phyloP scores from a whole-genome alignment of 2,329 filamentous ascomycete species.

The Parasarocladium wereldwijsianum region DNA sequence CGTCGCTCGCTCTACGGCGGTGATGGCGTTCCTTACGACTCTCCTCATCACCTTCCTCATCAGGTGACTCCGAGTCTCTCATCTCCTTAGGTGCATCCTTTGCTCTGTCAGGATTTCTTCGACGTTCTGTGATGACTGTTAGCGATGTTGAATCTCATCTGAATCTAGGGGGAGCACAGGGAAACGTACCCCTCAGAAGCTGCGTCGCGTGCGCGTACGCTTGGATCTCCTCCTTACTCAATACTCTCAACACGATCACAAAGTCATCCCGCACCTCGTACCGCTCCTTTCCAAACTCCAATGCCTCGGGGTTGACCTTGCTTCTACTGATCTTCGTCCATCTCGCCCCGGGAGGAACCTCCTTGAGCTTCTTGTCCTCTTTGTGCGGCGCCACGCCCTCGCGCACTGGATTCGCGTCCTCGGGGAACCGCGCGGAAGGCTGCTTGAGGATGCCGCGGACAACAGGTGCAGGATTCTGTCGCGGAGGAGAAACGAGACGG shows the following conservation, averaged over 20 bases:
- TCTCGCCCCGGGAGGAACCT: conserved; percentile 63
- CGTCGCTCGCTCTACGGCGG: conserved; percentile 15
- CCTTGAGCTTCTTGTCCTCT: conserved; percentile 57
- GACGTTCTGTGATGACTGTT: conserved; percentile 13
- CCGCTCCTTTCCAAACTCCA: conserved; percentile 75
- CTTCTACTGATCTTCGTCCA: conserved; percentile 90
- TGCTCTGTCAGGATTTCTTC: conserved; percentile 15
- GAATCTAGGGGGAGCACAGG: conserved; percentile 4
- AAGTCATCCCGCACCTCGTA: conserved; percentile 88
- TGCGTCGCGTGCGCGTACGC: conserved; percentile 70
- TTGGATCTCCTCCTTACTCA: conserved; percentile 82
- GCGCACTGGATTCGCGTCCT: conserved; percentile 67
- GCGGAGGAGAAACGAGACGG: conserved; percentile 61
- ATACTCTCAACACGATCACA: conserved; percentile 79
- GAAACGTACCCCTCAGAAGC: conserved; percentile 57
- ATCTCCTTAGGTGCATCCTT: too few species aligned
- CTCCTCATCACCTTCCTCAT: conserved; percentile 7
- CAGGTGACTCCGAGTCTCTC: too few species aligned
- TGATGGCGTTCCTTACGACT: conserved; percentile 9
- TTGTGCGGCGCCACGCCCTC: conserved; percentile 93
- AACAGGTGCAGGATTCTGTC: conserved; percentile 50
- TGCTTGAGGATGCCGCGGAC: conserved; percentile 70
- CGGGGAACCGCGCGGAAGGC: conserved; percentile 71
- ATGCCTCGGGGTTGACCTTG: conserved; percentile 76
- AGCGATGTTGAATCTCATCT: conserved; percentile 2